Base-by-base conservation (phyloP, 768 basidiomycete genomes). In the Holtermannia corniformis region DNA sequence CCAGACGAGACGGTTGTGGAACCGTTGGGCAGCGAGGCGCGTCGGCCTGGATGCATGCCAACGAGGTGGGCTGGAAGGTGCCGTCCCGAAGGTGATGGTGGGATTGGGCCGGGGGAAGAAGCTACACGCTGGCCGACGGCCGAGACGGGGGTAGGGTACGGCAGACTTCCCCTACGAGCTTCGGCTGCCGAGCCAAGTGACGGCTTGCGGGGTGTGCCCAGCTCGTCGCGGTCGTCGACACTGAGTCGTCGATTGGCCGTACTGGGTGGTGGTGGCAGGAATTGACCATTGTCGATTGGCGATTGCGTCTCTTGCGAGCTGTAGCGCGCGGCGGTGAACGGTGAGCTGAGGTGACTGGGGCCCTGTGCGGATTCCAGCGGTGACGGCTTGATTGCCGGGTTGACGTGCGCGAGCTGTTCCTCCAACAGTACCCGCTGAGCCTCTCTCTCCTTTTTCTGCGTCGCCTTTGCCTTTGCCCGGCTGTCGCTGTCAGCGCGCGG, bases 401-500 rank as follows among this genome's bases (percentile, higher is more conserved):
- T 52, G 28, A 63, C 64, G 26, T 64, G 65, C 65, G n/a, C n/a
- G n/a, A n/a, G n/a, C n/a, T n/a, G n/a, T n/a, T 14, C 65, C 62
- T 51, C 65, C 64, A 40, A 11, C 4, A 37, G 14, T 13, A 49
- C 14, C 19, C 19, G 28, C 26, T 20, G 47, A 21, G 47, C 24
- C 7, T 25, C 24, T 13, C 13, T 14, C 21, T 22, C 16, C 12
- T 21, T 22, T 19, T 26, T 16, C 14, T 11, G 2, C 12, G 14
- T n/a, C 44, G 42, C 44, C 19, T 51, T 37, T 27, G 48, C 28
- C 24, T 14, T 47, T 47, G 20, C 24, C 4, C 47, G 28, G 16
- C 2, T 26, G 3, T 5, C 24, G 21, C 22, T 16, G 32, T 23
- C 27, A 24, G 32, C 22, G 13, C 44, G 19, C 32, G 14, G n/a